phyloP scores from a whole-genome alignment of 2,329 filamentous ascomycete genomes.

The Dothideomycetes sp. region DNA sequence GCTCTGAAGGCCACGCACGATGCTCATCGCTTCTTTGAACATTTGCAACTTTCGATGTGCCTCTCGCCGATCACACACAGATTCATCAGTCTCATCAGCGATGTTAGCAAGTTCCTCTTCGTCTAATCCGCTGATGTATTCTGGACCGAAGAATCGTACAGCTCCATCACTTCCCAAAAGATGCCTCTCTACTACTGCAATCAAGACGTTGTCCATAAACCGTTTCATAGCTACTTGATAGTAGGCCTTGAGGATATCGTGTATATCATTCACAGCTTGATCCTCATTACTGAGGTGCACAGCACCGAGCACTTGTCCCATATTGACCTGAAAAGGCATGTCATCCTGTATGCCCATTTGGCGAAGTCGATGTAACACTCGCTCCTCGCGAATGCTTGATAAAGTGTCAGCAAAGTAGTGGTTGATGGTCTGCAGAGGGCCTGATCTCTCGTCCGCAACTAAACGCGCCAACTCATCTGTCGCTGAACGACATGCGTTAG shows the following conservation, averaged over 20 bases:
- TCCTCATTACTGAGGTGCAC: conserved; percentile 25
- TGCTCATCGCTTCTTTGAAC: too few relatives aligned
- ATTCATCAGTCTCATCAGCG: background rate
- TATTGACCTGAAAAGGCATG: conserved; percentile 4
- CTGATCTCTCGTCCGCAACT: background rate
- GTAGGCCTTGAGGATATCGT: conserved; percentile 51
- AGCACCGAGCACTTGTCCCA: conserved; percentile 8
- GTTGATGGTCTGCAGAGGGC: background rate
- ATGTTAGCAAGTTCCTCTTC: background rate
- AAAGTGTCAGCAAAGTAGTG: conserved; percentile 3
- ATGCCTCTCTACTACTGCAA: conserved; percentile 43
- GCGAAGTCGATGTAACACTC: background rate
- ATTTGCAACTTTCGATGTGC: too few relatives aligned
- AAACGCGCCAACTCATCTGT: background rate
- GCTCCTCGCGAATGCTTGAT: conserved; percentile 10
- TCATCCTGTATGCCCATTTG: too few relatives aligned
- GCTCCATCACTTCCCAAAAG: background rate
- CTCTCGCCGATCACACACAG: too few relatives aligned
- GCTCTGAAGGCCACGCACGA: too few relatives aligned
- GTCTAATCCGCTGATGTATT: background rate
- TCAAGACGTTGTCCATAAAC: conserved; percentile 54
- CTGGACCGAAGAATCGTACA: background rate
- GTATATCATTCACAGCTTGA: conserved; percentile 42
- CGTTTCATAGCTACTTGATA: conserved; percentile 52
- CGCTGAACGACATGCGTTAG: background rate